Base-by-base conservation (phyloP, 495 filamentous ascomycete genomes). In the Trichoderma reesei region DNA sequence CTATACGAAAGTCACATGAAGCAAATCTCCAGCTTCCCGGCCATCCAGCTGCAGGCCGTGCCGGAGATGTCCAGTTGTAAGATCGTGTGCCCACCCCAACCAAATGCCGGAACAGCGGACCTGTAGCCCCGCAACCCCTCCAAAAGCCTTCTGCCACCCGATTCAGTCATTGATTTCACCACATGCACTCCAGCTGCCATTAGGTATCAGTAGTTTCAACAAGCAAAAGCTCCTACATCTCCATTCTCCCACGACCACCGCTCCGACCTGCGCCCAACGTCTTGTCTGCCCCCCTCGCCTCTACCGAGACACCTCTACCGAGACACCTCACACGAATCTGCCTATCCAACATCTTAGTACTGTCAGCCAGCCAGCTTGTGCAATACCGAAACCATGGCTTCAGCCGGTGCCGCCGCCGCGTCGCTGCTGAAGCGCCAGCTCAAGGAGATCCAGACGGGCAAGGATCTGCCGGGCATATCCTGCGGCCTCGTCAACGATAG, bases 391-490 rank as follows among this genome's bases (percentile, higher is more conserved):
- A 62, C 36, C 36, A 44, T 46, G 39, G 31, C 74, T 11, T 51
- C 68, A 26, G 69, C 68, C 65, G 66, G 70, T 5, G 68, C 65
- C 26, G 76, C 74, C 3, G 85, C 90, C 34, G 91, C 86, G n/a
- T 81, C 86, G 62, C 87, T 96, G 68, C 84, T 98, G 20, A 76
- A 80, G 64, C 85, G 89, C 20, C 95, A 98, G 76, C 83, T 98
- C 48, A 94, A 94, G 78, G 85, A 92, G 68, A 96, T 98, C 85
- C 91, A 97, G 74, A 86, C 83, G 16, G 89, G 90, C 69, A 92
- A 90, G 70, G 90, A 96, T 75, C 88, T 97, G 38, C 90, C 91
- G 0, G 94, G 92, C 42, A 96, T 98, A 69, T 96, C 91, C 67
- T 94, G 89, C 72, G 94, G 94, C 1, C 79, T 98, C 38, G 86